phyloP scores from a whole-genome alignment of 805 yeast species.

The Tetrapisispora arboricola region DNA sequence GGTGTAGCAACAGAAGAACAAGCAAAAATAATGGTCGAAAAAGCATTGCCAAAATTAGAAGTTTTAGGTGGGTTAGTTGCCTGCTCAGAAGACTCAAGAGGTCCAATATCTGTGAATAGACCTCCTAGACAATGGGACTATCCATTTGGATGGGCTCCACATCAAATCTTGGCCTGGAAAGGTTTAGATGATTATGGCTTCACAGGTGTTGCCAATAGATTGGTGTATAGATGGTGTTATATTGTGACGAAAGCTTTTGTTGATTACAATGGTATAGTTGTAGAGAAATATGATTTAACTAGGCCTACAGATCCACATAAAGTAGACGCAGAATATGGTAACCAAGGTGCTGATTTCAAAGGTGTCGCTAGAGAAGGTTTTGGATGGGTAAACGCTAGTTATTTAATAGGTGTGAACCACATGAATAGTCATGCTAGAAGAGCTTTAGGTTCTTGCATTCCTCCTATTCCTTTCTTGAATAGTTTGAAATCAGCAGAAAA shows the following conservation, averaged over 20 bases:
- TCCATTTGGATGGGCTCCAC: constrained; percentile 98
- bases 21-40: constrained; percentile 50
- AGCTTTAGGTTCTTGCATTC: constrained; percentile 69
- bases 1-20: constrained; percentile 57
- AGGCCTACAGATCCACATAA: constrained; percentile 75
- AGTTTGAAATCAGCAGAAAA: constrained; percentile 37
- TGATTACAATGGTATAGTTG: constrained; percentile 91
- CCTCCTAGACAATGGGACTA: constrained; percentile 98
- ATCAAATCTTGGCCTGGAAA: constrained; percentile 88
- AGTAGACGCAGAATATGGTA: constrained; percentile 94
- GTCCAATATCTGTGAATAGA: constrained; percentile 53
- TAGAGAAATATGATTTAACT: constrained; percentile 91
- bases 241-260: constrained; percentile 85
- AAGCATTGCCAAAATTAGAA: constrained; percentile 62
- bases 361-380: constrained; percentile 95
- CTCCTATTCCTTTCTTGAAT: constrained; percentile 54
- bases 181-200: constrained; percentile 71
- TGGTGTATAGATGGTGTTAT: constrained; percentile 81
- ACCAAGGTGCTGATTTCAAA: constrained; percentile 85
- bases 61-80: constrained; percentile 82
- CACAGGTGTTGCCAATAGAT: constrained; percentile 49
- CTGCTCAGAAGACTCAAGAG: constrained; percentile 67
- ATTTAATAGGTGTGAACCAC: constrained; percentile 57
- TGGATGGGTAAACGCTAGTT: constrained; percentile 96
- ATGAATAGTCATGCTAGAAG: constrained; percentile 58